Base-by-base conservation (phyloP, 2,329 filamentous ascomycete species). In the Oidium heveae region DNA sequence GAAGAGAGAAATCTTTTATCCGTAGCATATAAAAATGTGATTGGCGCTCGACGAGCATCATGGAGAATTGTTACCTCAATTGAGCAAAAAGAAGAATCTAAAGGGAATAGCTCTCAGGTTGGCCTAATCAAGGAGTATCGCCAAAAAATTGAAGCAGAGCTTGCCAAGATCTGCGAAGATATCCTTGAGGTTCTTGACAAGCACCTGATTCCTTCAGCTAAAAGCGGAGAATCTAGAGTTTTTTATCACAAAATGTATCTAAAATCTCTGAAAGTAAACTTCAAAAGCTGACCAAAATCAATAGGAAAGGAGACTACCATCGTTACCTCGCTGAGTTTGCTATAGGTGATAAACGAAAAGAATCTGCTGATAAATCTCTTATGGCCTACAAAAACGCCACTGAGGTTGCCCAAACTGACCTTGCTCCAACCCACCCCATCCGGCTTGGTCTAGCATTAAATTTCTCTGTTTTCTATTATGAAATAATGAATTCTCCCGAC, bases 401-500 rank as follows among this genome's bases (percentile, higher is more conserved):
- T 67, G 86, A 93, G 70, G 84, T 94, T 65, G 86, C 86, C 59
- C 79, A 85, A 69, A 89, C 84, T 64, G 86, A 91, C 70, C 80
- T 94, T 63, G 82, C 86, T 59, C 86, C 86, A 59, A 94, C 86
- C 56, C 86, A 94, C 76, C 86, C 86, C 67, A 94, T 93, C 72
- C 86, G 86, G 66, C 83, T 94, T 61, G 86, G 86, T 68, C 80
- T 94, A 61, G 86, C 86, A 64, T 77, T 94, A 62, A 94, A 94
- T 82, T 93, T 93, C 77, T 94, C 88, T 61, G 88, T 95, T 67
- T 96, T 95, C 79, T 96, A 96, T 82, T 98, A 98, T 71, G 86
- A 98, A 80, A 98, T 96, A 69, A 77, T 96, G 66, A 98, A 96
- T 77, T 87, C 89, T 46, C 89, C 89, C 60, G 91, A 96, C 70